Conservation (phyloP, 2,329 filamentous ascomycete genomes). For the Neofusicoccum cordaticola region DNA sequence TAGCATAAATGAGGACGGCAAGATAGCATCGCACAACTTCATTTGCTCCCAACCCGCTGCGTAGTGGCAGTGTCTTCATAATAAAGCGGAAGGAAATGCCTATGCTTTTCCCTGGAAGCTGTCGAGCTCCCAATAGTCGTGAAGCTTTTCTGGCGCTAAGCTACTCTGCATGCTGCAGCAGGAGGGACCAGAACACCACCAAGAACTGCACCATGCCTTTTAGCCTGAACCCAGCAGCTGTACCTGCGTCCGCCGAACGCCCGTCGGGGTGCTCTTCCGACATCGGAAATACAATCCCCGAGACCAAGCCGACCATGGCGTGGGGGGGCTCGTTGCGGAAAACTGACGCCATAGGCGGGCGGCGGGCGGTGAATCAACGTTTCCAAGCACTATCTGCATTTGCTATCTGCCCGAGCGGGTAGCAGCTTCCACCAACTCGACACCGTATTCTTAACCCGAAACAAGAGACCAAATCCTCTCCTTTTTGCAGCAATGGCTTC, state of each 20-base stretch:
- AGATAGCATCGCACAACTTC: no score
- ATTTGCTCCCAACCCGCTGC: no score
- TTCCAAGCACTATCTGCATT: not conserved
- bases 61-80: no score
- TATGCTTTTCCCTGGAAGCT: no score
- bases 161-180: not conserved
- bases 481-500: constrained; percentile 30
- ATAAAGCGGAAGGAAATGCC: no score
- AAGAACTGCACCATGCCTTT: not conserved
- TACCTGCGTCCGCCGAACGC: not conserved
- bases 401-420: not conserved
- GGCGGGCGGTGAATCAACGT: not conserved
- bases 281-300: not conserved
- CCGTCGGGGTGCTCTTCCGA: not conserved
- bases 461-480: not conserved
- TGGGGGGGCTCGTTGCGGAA: not conserved
- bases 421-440: not conserved
- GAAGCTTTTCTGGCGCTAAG: no score
- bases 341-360: constrained; percentile 13
- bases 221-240: not conserved
- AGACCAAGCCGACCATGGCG: not conserved
- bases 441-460: not conserved
- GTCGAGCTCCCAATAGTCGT: no score
- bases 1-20: no score
- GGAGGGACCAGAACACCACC: not conserved